A percentile compares a stretch with the other conserved stretches of the same genome.
phyloP scores from a whole-genome alignment of 441 rosid species.

The Flueggea neowawraea region DNA sequence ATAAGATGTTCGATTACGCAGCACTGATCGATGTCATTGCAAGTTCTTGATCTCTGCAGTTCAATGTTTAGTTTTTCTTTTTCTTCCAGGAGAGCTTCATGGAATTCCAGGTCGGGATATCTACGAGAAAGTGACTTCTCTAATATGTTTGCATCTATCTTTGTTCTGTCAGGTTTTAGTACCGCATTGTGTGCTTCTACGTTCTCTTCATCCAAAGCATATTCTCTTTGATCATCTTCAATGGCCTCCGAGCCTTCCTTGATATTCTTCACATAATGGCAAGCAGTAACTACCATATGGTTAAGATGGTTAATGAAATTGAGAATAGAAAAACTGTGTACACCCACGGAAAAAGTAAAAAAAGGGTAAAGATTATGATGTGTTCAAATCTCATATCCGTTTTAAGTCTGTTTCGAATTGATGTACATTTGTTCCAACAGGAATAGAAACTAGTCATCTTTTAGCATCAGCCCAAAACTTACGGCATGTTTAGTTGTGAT shows the following conservation, averaged over 20 bases:
- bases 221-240: constrained; percentile 29
- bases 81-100: constrained; percentile 39
- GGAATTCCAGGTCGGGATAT: constrained; percentile 30
- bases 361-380: too few relatives aligned
- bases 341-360: too few relatives aligned
- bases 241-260: constrained; percentile 26
- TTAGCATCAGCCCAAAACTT: too few relatives aligned
- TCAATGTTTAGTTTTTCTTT: constrained; percentile 32
- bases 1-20: constrained; percentile 39
- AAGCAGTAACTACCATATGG: too few relatives aligned
- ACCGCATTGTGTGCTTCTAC: constrained; percentile 23
- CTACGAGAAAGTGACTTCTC: constrained; percentile 28
- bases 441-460: too few relatives aligned
- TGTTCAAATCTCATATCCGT: too few relatives aligned
- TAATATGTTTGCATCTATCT: constrained; percentile 25
- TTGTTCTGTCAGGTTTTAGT: constrained; percentile 32
- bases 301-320: too few relatives aligned
- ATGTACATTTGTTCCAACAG: too few relatives aligned
- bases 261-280: constrained; percentile 20
- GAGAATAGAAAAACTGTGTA: too few relatives aligned
- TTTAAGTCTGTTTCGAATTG: too few relatives aligned
- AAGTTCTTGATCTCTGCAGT: constrained; percentile 24
- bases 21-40: constrained; percentile 26
- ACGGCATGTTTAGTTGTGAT: too few relatives aligned
- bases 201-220: constrained; percentile 33